Conservation (phyloP, 2,329 filamentous ascomycete genomes). For the Davidsoniella eucalypti region DNA sequence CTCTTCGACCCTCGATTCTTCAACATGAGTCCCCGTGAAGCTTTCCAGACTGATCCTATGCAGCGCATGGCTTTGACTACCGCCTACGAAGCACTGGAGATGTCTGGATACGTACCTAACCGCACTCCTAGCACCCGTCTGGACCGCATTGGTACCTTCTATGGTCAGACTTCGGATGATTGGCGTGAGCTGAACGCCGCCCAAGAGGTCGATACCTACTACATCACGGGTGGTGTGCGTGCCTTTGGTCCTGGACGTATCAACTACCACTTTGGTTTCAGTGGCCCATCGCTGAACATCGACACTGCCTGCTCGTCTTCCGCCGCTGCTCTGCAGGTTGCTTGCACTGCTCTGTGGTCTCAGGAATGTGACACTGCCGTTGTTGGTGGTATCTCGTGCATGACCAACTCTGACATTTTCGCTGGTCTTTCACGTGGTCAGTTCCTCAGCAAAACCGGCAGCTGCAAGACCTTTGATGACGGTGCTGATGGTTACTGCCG, state of each 20-base stretch:
- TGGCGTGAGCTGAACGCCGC: slow-evolving; percentile 63
- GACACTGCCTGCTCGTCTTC: slow-evolving; percentile 67
- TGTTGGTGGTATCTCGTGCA: slow-evolving; percentile 59
- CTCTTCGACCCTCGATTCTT: slow-evolving; percentile 66
- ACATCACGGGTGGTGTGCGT: slow-evolving; percentile 32
- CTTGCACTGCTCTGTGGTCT: slow-evolving; percentile 55
- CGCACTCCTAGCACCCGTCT: slow-evolving; percentile 46
- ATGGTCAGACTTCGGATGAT: slow-evolving; percentile 62
- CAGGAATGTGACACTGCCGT: slow-evolving; percentile 70
- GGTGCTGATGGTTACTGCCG: slow-evolving; percentile 71
- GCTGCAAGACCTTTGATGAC: slow-evolving; percentile 69
- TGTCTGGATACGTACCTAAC: slow-evolving; percentile 53
- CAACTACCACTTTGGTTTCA: slow-evolving; percentile 67
- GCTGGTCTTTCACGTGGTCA: slow-evolving; percentile 58
- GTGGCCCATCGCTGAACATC: slow-evolving; percentile 53
- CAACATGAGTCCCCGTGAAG: slow-evolving; percentile 69
- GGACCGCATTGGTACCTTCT: slow-evolving; percentile 52
- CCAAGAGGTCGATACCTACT: slow-evolving; percentile 46
- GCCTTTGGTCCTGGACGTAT: slow-evolving; percentile 44
- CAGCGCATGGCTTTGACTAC: slow-evolving; percentile 58
- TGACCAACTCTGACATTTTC: slow-evolving; percentile 71
- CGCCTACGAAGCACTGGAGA: slow-evolving; percentile 66
- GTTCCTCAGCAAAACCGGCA: slow-evolving; percentile 60
- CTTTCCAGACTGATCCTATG: slow-evolving; percentile 58
- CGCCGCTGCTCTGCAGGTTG: slow-evolving; percentile 52